Evolutionary conservation across 2,329 filamentous ascomycete species (phyloP).

Genomic region (Neonectria coccinea): DNA sequence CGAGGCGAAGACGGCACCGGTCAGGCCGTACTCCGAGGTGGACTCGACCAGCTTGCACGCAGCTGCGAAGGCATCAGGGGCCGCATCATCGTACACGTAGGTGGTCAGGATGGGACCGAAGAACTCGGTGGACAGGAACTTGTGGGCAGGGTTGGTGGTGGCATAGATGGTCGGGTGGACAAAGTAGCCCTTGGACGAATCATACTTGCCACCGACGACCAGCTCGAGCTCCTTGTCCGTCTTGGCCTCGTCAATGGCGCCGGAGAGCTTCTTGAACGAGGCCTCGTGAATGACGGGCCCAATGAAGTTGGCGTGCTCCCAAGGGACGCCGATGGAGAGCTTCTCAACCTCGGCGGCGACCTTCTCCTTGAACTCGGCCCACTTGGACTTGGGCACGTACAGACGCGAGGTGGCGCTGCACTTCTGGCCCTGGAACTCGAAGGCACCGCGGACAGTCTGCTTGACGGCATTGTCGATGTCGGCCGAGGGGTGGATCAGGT

Average conservation of each 20-base stretch:
- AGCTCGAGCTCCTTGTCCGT: conserved; percentile 78
- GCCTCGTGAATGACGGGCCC: conserved; percentile 87
- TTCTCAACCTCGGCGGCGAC: conserved; percentile 76
- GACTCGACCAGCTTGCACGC: conserved; percentile 74
- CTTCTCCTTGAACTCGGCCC: conserved; percentile 76
- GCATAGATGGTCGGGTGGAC: conserved; percentile 86
- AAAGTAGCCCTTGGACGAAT: conserved; percentile 83
- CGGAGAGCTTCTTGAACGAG: conserved; percentile 83
- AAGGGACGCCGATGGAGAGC: conserved; percentile 77
- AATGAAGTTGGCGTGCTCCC: conserved; percentile 81
- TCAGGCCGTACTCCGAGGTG: conserved; percentile 82
- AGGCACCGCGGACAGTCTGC: conserved; percentile 87
- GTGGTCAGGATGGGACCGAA: conserved; percentile 83
- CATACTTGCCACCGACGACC: conserved; percentile 80
- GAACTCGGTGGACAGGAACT: conserved; percentile 80
- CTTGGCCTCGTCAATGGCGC: conserved; percentile 84
- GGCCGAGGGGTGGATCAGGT: conserved; percentile 81
- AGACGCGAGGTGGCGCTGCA: conserved; percentile 86
- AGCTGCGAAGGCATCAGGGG: conserved; percentile 66
- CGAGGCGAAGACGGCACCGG: conserved; percentile 79
- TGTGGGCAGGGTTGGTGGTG: conserved; percentile 78
- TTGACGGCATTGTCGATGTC: conserved; percentile 82
- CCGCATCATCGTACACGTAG: conserved; percentile 81
- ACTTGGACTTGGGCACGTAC: conserved; percentile 82
- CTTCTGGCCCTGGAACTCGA: conserved; percentile 93